Percentiles rank a stretch among this genome's conserved stretches.
These are phyloP conservation scores for Colletotrichum sublineola DNA, from an alignment of 2,329 filamentous ascomycete species.

Conservation along the genomic window DNA sequence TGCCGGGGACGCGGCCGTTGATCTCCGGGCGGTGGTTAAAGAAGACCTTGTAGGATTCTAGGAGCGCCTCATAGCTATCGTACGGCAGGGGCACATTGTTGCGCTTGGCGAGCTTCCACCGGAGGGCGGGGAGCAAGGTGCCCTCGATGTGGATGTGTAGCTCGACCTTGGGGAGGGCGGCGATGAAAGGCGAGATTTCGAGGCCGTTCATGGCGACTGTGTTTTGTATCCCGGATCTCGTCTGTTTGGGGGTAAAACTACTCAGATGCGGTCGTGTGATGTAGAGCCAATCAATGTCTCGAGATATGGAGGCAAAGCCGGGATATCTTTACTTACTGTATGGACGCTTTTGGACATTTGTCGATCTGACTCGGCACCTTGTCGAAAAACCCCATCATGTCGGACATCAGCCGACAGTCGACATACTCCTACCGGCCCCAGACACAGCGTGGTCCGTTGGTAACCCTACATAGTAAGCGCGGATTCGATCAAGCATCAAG, in stretches of 20 bases:
- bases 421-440: background rate
- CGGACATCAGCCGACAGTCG: slow-evolving; percentile 14
- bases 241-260: background rate
- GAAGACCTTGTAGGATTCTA: slow-evolving; percentile 68
- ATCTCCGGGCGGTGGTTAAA: slow-evolving; percentile 55
- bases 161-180: slow-evolving; percentile 81
- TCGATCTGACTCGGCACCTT: background rate
- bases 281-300: background rate
- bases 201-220: slow-evolving; percentile 48
- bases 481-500: background rate
- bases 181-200: slow-evolving; percentile 63
- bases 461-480: background rate
- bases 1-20: slow-evolving; percentile 49
- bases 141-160: slow-evolving; percentile 87
- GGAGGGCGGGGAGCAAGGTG: slow-evolving; percentile 75
- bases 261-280: background rate
- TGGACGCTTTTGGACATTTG: background rate
- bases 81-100: slow-evolving; percentile 76
- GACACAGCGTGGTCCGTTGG: background rate
- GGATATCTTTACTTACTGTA: background rate
- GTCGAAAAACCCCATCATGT: background rate
- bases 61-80: slow-evolving; percentile 69
- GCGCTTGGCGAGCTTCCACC: slow-evolving; percentile 76
- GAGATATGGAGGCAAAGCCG: background rate
- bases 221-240: background rate